phyloP scores from a whole-genome alignment of 2,329 filamentous ascomycete genomes.

The Penicillium oxalicum region DNA sequence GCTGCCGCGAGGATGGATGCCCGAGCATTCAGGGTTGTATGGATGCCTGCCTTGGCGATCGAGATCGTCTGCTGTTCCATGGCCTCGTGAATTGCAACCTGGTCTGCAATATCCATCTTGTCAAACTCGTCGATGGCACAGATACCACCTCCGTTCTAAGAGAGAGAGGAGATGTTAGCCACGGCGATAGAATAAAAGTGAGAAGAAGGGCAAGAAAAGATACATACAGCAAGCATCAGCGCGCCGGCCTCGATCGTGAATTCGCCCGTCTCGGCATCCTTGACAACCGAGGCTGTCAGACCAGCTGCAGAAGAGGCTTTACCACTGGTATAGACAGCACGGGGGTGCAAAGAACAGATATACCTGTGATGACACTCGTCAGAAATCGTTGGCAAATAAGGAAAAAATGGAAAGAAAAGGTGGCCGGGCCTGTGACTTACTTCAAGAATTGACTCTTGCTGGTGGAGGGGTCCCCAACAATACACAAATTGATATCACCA shows the following conservation, averaged over 20 bases:
- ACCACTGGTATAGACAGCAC: constrained; percentile 93
- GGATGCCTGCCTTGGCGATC: constrained; percentile 96
- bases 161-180: not conserved
- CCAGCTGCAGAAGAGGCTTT: constrained; percentile 96
- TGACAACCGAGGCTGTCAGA: constrained; percentile 93
- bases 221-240: constrained; percentile 74
- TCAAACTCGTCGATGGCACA: constrained; percentile 99
- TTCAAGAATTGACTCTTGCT: constrained; percentile 98
- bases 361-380: constrained; percentile 47
- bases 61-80: constrained; percentile 99
- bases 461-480: constrained; percentile 93
- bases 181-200: not conserved
- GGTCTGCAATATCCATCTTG: constrained; percentile 97
- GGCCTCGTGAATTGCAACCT: constrained; percentile 98
- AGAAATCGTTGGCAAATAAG: not conserved
- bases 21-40: constrained; percentile 91
- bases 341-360: constrained; percentile 91
- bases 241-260: constrained; percentile 98
- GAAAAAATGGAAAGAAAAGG: too few relatives aligned
- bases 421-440: constrained; percentile 29
- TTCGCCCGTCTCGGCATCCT: constrained; percentile 96
- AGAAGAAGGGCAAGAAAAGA: not conserved
- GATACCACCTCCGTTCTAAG: constrained; percentile 70
- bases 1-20: constrained; percentile 94
- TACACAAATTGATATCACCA: constrained; percentile 98